Evolutionary conservation across 2,329 filamentous ascomycete genomes (phyloP).

Genomic region (Cladosporium sp.): DNA sequence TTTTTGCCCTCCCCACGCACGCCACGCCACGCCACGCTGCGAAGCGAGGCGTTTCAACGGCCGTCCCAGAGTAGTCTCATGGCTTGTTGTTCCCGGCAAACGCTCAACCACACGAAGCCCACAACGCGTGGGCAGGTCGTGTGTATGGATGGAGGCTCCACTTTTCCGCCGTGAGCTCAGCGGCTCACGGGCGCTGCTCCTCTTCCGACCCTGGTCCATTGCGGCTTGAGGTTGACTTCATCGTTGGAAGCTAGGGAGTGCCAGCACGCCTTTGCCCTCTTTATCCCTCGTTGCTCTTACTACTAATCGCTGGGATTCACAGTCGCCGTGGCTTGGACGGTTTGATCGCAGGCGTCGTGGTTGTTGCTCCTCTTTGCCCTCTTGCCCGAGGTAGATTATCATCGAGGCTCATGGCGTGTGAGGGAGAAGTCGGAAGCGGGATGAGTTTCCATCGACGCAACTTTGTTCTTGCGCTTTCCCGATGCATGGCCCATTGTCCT

Average conservation of each 20-base stretch:
- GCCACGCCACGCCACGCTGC: slow-evolving; percentile 11
- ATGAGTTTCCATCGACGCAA: no score
- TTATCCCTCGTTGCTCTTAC: not conserved
- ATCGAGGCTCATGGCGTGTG: no score
- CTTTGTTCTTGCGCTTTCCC: not conserved
- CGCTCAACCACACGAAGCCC: not conserved
- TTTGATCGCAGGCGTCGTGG: no score
- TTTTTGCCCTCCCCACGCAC: no score
- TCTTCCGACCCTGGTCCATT: slow-evolving; percentile 8
- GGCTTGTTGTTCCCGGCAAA: slow-evolving; percentile 1
- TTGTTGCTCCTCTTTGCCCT: no score
- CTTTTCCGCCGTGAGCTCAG: slow-evolving; percentile 10
- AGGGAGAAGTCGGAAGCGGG: no score
- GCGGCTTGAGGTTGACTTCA: slow-evolving; percentile 13
- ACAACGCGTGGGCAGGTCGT: slow-evolving; percentile 9
- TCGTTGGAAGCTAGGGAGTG: slow-evolving; percentile 13
- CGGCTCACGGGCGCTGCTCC: slow-evolving; percentile 8
- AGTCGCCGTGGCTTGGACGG: slow-evolving; percentile 10
- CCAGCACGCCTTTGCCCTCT: slow-evolving; percentile 12
- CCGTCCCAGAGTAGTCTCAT: no score
- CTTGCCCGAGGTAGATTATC: not conserved
- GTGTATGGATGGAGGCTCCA: slow-evolving; percentile 4
- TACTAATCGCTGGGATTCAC: slow-evolving; percentile 6
- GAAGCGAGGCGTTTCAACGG: slow-evolving; percentile 13
- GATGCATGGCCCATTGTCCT: slow-evolving; percentile 3